Conservation (phyloP, 371 early-diverging fungal species). For the Apophysomyces ossiformis region DNA sequence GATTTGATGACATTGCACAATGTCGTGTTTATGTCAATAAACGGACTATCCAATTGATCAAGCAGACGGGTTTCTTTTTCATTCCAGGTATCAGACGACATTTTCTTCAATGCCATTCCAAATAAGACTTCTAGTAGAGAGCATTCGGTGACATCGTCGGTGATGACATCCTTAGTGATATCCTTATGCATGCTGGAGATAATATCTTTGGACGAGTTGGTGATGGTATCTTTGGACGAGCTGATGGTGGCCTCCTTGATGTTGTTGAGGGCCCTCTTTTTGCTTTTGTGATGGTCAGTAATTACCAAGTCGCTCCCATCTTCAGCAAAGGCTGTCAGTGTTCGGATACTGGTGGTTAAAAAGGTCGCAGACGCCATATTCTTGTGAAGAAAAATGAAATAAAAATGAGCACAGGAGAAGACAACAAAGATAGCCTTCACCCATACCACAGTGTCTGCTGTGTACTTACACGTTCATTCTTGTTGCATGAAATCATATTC, state of each 20-base stretch:
- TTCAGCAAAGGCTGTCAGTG: neutral
- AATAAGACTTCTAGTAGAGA: neutral
- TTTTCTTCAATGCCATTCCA: constrained; percentile 7
- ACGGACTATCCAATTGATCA: too few relatives aligned
- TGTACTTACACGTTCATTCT: constrained; percentile 6
- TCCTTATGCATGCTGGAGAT: neutral
- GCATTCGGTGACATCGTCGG: neutral
- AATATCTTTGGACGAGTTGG: constrained; percentile 2
- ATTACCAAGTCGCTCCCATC: constrained; percentile 8
- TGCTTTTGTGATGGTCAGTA: neutral
- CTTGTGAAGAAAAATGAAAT: neutral
- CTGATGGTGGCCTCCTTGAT: neutral
- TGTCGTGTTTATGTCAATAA: too few relatives aligned
- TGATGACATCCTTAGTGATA: neutral
- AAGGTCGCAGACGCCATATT: neutral
- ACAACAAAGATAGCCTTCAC: neutral
- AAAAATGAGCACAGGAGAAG: constrained; percentile 2
- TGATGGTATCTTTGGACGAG: neutral
- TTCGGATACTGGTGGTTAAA: constrained; percentile 3
- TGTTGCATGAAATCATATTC: constrained; percentile 2
- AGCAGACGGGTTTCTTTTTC: too few relatives aligned
- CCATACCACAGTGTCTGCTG: neutral
- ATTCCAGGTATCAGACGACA: neutral
- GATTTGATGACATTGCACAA: too few relatives aligned
- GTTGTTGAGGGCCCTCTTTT: neutral